A percentile compares a stretch with the other conserved stretches of the same genome.
phyloP scores from a whole-genome alignment of 768 basidiomycete species.

The Fibroporia radiculosa region DNA sequence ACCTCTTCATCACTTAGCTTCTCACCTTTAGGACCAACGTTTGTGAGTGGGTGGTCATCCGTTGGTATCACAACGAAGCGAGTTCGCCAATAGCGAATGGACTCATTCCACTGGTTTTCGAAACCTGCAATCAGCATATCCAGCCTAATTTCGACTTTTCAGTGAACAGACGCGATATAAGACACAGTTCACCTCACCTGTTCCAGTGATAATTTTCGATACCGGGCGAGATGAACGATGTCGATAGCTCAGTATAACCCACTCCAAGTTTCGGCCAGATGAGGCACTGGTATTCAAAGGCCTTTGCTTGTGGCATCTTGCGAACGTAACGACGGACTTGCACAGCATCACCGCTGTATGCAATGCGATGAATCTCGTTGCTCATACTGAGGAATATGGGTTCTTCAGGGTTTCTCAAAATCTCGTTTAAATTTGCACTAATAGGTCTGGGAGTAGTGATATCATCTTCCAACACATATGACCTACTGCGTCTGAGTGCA shows the following conservation, averaged over 20 bases:
- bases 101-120: constrained; percentile 72
- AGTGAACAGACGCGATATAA: background rate
- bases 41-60: constrained; percentile 51
- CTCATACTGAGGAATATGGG: constrained; percentile 91
- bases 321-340: constrained; percentile 84
- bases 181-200: constrained; percentile 40
- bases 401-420: constrained; percentile 49
- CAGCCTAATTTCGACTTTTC: constrained; percentile 36
- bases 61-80: constrained; percentile 91
- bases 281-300: constrained; percentile 77
- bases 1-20: constrained; percentile 80
- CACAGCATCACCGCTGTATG: constrained; percentile 86
- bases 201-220: constrained; percentile 86
- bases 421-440: constrained; percentile 64
- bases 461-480: constrained; percentile 48
- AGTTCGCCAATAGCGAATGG: constrained; percentile 88
- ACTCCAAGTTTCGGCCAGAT: constrained; percentile 91
- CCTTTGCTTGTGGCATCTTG: constrained; percentile 52
- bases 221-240: constrained; percentile 71
- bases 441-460: constrained; percentile 43
- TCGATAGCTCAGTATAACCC: constrained; percentile 75
- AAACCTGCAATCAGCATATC: constrained; percentile 85
- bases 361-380: constrained; percentile 90
- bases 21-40: constrained; percentile 59
- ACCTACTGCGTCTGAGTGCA: constrained; percentile 42